These are phyloP conservation scores for Plasmodium vivax DNA, from an alignment of 169 alveolate species.

Conservation along the genomic window DNA sequence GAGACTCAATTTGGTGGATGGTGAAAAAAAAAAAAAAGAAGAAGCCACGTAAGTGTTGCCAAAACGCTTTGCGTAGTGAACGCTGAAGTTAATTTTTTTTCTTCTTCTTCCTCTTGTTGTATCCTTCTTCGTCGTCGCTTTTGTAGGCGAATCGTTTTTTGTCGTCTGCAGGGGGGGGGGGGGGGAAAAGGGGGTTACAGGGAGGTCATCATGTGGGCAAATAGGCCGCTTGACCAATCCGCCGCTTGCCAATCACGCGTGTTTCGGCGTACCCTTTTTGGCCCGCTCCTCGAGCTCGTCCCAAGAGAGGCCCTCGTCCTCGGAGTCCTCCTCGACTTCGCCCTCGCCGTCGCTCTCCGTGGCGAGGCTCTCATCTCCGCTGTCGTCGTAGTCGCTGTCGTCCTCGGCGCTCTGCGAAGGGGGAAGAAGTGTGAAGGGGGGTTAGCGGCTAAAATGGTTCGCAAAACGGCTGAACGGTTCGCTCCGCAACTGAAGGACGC, in stretches of 20 bases:
- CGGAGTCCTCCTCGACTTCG: conserved; percentile 88
- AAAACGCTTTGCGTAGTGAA: background rate
- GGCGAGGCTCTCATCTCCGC: conserved; percentile 84
- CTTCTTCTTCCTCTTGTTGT: conserved; percentile 62
- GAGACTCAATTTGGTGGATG: background rate
- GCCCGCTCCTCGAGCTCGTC: conserved; percentile 89
- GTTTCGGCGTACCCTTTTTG: conserved; percentile 28
- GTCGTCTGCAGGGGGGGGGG: conserved; percentile 25
- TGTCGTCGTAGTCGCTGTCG: conserved; percentile 81
- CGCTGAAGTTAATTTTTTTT: conserved; percentile 10
- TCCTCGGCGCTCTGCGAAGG: conserved; percentile 77
- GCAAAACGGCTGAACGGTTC: background rate
- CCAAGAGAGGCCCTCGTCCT: conserved; percentile 91
- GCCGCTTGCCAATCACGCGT: background rate
- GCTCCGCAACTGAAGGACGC: background rate
- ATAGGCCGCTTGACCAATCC: no score
- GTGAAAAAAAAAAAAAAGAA: conserved; percentile 30
- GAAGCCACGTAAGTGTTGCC: background rate
- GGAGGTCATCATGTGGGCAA: background rate
- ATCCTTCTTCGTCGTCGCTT: conserved; percentile 76
- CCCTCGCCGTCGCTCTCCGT: conserved; percentile 89
- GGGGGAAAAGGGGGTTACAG: background rate
- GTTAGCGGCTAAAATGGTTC: background rate
- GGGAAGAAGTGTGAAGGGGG: background rate
- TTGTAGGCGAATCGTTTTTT: conserved; percentile 63